Evolutionary conservation across 805 yeast species (phyloP), one percentile per base, ranked within the genome.

Genomic region (Cyberlindnera japonica): DNA sequence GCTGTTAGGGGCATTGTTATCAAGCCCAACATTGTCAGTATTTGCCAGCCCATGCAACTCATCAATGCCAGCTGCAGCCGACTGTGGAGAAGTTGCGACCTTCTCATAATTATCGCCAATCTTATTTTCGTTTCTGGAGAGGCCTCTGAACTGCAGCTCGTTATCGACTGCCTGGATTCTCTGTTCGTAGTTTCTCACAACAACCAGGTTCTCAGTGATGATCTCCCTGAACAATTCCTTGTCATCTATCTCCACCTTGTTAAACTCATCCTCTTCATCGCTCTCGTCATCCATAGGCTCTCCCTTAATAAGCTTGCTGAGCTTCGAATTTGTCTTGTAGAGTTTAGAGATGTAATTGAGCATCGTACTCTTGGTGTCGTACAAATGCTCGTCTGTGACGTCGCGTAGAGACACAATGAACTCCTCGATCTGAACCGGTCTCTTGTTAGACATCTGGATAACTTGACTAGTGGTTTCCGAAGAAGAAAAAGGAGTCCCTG

Each of bases 361-460:
- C n/a, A 75, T 51, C 41, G 64, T 66, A 13, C 42, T 33, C 29
- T 60, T 55, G 15, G 71, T 54, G 1, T 52, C 43, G 8, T 48
- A 36, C 29, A 75, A 49, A 37, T 74, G 71, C 3, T 64, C 72
- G 30, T 71, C 75, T 0, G 77, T 59, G 19, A 79, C 68, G 2
- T 76, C 80, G 15, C 67, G 69, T n/a, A 79, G 69, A 26, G 82
- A 79, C 1, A 59, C 60, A 13, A 50, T 61, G 54, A 79, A 79
- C 44, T 79, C 79, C 23, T 62, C 67, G 25, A 66, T 65, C 24
- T 64, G 63, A 18, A 66, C 57, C 3, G 71, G 70, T 54, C 67
- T 61, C 33, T 55, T 59, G 23, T 58, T 47, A 16, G 60, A 48
- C 64, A 56, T 58, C n/a, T n/a, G n/a, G n/a, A n/a, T n/a, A n/a